Evolutionary conservation across 768 basidiomycete genomes (phyloP), one percentile per base, ranked within the genome.

Genomic region (Rhizopogon vesiculosus): DNA sequence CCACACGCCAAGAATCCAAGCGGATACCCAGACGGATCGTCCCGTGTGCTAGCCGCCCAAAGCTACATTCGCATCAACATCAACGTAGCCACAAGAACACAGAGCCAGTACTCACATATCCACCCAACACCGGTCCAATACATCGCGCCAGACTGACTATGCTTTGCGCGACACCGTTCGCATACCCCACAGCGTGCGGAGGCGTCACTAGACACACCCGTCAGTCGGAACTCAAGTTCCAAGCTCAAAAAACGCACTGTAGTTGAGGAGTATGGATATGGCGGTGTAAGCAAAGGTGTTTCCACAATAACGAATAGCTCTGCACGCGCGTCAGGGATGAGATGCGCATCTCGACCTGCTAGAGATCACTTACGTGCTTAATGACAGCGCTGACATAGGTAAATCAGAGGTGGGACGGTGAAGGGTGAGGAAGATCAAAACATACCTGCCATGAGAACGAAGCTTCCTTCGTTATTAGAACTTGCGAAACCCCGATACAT

Each of bases 81-180:
- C 18, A 33, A 42, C 43, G 3, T 28, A 15, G 33, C 53, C 18
- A 13, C 22, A 16, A 22, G 38, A 31, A 55, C 10, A n/a, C 3
- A 45, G 15, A 13, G 18, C 25, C 4, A 3, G 45, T 7, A 38
- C 69, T 61, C 66, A 92, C 91, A 67, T 86, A 89, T 43, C 91
- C 91, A 45, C 91, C 91, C 16, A 92, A 75, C 41, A 93, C 82
- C 19, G 94, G 93, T 19, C 93, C 97, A 39, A 92, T 64, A 73
- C 94, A 97, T 41, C 97, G 83, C 4, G 95, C 92, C 25, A 96
- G 83, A 60, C 92, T 94, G 59, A 96, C 95, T 33, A 93, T 89
- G 64, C 92, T 94, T 71, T 99, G 97, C 0, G 94, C 97, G 19
- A 96, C 84, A 16, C 96, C 97, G 66, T 98, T 99, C 9, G 96